Evolutionary conservation across 192 early-diverging fungal species (phyloP), one percentile per base, ranked within the genome.

Genomic region (Fimicolochytrium jonesii): DNA sequence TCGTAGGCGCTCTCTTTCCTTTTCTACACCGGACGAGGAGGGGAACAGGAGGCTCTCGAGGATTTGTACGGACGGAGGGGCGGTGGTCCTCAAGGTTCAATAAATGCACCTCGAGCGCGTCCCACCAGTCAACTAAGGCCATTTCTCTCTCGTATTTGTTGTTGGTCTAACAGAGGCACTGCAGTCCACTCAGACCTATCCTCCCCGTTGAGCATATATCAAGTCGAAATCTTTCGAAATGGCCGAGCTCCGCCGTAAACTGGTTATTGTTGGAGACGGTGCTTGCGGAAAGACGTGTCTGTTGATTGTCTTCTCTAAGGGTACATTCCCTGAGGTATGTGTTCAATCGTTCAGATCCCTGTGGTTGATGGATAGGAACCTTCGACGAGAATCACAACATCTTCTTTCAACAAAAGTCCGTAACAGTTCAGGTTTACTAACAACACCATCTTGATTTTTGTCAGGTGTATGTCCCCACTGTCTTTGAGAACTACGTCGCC

Each of bases 261-360:
- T 94, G 64, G 91, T 93, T 39, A 88, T 93, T 52, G 86, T 96
- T n/a, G 93, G 93, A 42, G 93, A 96, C 69, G 92, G 92, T 72
- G 89, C 90, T 44, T 88, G 88, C 68, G 93, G 92, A 66, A 96
- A 96, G 73, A 94, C 91, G 7, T 96, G 90, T 70, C 76, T 92
- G 62, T 72, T 93, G 61, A 76, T 76, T 33, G 69, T 67, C 45
- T 72, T 62, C 42, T 41, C 66, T 4, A 63, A 71, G 55, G 69
- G 69, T 20, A 64, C 60, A 34, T 72, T 76, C 56, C 69, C 70
- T 32, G 68, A 71, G 59, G 68, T 67, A 44, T 17, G 59, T 63
- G 22, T 33, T 20, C 22, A n/a, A 23, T 48, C 11, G 6, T 22
- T 7, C 22, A 6, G 17, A 6, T 7, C 9, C 46, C 23, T 22